Evolutionary conservation across 352 stramenopile species (phyloP).

Genomic region (Phytophthora constricta): DNA sequence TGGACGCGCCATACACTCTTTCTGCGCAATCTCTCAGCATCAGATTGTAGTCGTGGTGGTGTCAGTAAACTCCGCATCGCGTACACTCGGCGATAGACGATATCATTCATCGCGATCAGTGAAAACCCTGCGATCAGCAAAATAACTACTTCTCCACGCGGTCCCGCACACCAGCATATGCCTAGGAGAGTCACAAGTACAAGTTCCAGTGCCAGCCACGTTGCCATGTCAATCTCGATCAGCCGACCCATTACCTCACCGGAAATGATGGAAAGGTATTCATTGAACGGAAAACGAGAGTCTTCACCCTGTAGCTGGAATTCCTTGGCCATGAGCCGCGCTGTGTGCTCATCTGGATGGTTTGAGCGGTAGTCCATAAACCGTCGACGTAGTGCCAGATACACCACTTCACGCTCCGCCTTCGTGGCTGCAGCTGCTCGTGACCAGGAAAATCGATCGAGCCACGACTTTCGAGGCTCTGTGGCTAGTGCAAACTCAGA

Average conservation of each 20-base stretch:
- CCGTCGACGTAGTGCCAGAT: conserved; percentile 61
- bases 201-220: conserved; percentile 68
- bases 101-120: conserved; percentile 57
- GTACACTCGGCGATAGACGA: conserved; percentile 56
- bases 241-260: conserved; percentile 75
- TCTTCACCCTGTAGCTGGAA: conserved; percentile 63
- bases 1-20: conserved; percentile 63
- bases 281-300: conserved; percentile 74
- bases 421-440: conserved; percentile 42
- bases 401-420: conserved; percentile 65
- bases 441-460: conserved; percentile 42
- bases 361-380: conserved; percentile 81
- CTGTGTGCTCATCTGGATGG: conserved; percentile 55
- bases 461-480: conserved; percentile 48
- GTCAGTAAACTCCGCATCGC: conserved; percentile 60
- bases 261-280: conserved; percentile 81
- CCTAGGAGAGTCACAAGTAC: conserved; percentile 56
- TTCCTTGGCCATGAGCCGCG: conserved; percentile 54
- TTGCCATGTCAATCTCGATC: conserved; percentile 76
- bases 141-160: conserved; percentile 47
- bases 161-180: conserved; percentile 50
- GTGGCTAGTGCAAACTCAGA: conserved; percentile 67
- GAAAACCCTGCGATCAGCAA: conserved; percentile 45
- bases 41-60: conserved; percentile 55
- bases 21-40: conserved; percentile 63